Evolutionary conservation across 2,329 filamentous ascomycete genomes (phyloP).

Genomic region (Ophiosphaerella korrae): DNA sequence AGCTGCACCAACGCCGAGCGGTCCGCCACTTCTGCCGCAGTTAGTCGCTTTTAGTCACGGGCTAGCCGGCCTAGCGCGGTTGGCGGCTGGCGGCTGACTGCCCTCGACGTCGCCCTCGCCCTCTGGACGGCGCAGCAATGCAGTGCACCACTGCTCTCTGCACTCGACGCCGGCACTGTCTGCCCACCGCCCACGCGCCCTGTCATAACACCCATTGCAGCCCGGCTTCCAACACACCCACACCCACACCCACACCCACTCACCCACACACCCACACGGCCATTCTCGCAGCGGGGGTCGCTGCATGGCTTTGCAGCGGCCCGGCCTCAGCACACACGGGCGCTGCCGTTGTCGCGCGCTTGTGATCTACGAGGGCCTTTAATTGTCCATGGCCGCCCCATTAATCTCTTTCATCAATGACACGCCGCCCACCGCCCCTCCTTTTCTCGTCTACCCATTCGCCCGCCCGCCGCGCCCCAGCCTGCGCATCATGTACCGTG

Average conservation of each 20-base stretch:
- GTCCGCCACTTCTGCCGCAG: conserved; percentile 8
- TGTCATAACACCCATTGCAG: too few relatives aligned
- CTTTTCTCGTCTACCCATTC: not conserved
- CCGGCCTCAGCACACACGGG: conserved; percentile 27
- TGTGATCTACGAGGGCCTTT: conserved; percentile 28
- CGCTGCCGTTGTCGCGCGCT: conserved; percentile 24
- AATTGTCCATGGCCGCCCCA: conserved; percentile 14
- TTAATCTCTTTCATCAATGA: not conserved
- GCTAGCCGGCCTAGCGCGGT: conserved; percentile 20
- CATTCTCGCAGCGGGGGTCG: conserved; percentile 7
- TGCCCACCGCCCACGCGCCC: too few relatives aligned
- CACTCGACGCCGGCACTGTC: too few relatives aligned
- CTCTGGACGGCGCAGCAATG: too few relatives aligned
- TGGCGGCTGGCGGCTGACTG: conserved; percentile 11
- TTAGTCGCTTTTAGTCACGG: not conserved
- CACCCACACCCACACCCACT: not conserved
- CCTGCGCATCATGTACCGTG: too few relatives aligned
- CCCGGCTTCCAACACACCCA: too few relatives aligned
- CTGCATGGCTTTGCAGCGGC: conserved; percentile 19
- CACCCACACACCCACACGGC: not conserved
- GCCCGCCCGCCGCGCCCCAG: not conserved
- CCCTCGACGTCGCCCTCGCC: too few relatives aligned
- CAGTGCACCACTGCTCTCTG: too few relatives aligned
- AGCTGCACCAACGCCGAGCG: conserved; percentile 24
- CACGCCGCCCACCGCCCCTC: not conserved